phyloP scores from a whole-genome alignment of 2,329 filamentous ascomycete species.

The Scedosporium aurantiacum region DNA sequence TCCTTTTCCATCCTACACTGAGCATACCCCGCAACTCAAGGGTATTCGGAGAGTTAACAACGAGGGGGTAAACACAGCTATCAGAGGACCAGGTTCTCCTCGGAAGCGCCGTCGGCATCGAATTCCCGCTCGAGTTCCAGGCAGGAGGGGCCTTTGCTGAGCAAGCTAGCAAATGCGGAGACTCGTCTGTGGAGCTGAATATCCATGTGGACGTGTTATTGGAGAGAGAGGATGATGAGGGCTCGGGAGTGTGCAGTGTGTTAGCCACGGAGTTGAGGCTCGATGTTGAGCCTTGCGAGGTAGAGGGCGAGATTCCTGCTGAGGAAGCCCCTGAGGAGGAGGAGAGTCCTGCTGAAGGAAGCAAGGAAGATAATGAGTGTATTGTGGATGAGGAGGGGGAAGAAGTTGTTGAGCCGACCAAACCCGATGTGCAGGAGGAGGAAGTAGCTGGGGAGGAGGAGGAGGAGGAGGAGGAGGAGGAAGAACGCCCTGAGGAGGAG shows the following conservation, averaged over 20 bases:
- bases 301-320: background rate
- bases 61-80: background rate
- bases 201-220: background rate
- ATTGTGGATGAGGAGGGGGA: background rate
- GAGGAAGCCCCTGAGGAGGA: background rate
- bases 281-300: background rate
- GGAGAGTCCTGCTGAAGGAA: background rate
- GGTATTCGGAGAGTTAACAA: too few species aligned
- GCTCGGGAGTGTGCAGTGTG: background rate
- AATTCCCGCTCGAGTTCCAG: background rate
- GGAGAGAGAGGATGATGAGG: background rate
- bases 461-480: background rate
- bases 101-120: constrained; percentile 2
- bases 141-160: background rate
- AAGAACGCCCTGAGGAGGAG: background rate
- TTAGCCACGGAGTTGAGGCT: background rate
- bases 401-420: background rate
- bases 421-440: background rate
- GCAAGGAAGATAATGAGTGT: background rate
- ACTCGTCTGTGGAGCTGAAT: background rate
- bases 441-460: background rate
- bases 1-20: too few species aligned
- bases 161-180: background rate
- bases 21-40: too few species aligned
- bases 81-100: constrained; percentile 2